Evolutionary conservation across 2,329 filamentous ascomycete genomes (phyloP).

Genomic region (Cryoendolithus antarcticus): DNA sequence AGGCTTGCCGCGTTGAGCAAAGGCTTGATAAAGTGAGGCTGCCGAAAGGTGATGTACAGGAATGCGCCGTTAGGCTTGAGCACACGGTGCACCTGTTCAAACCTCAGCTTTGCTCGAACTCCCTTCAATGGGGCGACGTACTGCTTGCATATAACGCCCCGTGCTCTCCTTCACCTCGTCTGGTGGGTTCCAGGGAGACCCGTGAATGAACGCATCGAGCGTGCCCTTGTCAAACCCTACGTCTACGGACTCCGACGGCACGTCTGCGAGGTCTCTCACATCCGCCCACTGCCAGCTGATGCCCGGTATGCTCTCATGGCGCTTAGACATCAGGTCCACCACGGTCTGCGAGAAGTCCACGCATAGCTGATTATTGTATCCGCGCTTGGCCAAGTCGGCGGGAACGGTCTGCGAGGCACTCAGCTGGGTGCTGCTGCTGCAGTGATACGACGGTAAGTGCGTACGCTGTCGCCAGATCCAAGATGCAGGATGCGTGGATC

Average conservation of each 20-base stretch:
- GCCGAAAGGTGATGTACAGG: constrained; percentile 35
- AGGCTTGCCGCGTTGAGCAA: constrained; percentile 32
- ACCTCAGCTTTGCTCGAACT: not conserved
- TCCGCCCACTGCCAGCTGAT: constrained; percentile 42
- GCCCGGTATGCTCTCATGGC: constrained; percentile 26
- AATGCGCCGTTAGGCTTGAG: constrained; percentile 20
- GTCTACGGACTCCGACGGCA: constrained; percentile 34
- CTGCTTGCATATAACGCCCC: constrained; percentile 15
- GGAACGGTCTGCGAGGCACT: constrained; percentile 36
- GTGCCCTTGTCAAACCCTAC: constrained; percentile 38
- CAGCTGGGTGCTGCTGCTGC: not conserved
- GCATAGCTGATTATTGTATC: constrained; percentile 42
- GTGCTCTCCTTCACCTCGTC: constrained; percentile 18
- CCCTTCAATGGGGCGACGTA: constrained; percentile 2
- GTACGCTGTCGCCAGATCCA: constrained; percentile 46
- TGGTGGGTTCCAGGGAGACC: constrained; percentile 19
- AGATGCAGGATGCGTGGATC: constrained; percentile 40
- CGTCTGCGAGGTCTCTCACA: constrained; percentile 36
- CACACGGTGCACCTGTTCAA: constrained; percentile 13
- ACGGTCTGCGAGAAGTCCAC: constrained; percentile 45
- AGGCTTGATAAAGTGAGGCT: constrained; percentile 42
- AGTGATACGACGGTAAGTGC: constrained; percentile 1
- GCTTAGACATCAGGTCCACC: constrained; percentile 39
- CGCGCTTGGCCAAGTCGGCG: constrained; percentile 32
- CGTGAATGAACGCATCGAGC: constrained; percentile 23